Evolutionary conservation across 768 basidiomycete species (phyloP).

Genomic region (Sporobolomyces pararoseus): DNA sequence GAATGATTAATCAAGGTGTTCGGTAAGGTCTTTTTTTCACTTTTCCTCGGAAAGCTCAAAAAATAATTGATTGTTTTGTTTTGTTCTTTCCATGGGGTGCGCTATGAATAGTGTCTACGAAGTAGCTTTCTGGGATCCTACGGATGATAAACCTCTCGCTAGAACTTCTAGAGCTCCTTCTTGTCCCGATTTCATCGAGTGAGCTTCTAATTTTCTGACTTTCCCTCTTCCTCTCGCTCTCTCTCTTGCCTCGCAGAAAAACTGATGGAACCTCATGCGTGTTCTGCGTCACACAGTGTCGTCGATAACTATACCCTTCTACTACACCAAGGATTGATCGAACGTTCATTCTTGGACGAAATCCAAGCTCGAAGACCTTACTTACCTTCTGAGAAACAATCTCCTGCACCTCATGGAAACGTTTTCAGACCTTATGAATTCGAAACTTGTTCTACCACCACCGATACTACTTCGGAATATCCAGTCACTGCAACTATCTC

Average conservation of each 20-base stretch:
- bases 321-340: slow-evolving; percentile 46
- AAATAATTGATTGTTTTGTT: no score
- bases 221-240: neutral
- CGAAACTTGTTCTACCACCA: slow-evolving; percentile 41
- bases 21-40: slow-evolving; percentile 15
- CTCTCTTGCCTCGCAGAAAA: neutral
- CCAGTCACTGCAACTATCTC: slow-evolving; percentile 38
- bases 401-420: slow-evolving; percentile 41
- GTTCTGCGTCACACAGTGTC: no score
- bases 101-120: slow-evolving; percentile 41
- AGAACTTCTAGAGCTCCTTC: slow-evolving; percentile 45
- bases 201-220: neutral
- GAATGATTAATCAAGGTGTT: slow-evolving; percentile 45
- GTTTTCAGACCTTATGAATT: slow-evolving; percentile 44
- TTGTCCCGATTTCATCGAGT: slow-evolving; percentile 46
- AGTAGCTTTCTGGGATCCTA: slow-evolving; percentile 46
- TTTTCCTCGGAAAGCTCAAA: no score
- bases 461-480: slow-evolving; percentile 29
- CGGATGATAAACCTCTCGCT: slow-evolving; percentile 38
- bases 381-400: slow-evolving; percentile 38
- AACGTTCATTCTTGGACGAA: slow-evolving; percentile 44
- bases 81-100: no score
- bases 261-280: no score
- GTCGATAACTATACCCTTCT: slow-evolving; percentile 45
- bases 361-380: slow-evolving; percentile 42